phyloP scores from a whole-genome alignment of 768 basidiomycete species.

The Leccinum truebloodii region DNA sequence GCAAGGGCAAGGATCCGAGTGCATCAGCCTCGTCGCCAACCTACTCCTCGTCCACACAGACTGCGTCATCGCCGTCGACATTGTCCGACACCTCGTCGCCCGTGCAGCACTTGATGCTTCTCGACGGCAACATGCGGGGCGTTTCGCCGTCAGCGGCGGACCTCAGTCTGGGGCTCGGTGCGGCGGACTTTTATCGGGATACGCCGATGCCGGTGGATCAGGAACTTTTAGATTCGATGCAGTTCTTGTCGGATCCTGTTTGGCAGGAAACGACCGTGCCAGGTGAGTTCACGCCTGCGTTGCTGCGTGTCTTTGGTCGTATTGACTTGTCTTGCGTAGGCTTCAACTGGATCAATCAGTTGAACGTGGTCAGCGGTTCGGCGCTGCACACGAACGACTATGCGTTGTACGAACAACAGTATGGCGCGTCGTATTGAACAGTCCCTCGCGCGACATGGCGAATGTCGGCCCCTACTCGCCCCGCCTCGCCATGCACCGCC shows the following conservation, averaged over 20 bases:
- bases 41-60: background rate
- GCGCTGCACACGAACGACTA: conserved; percentile 30
- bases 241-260: conserved; percentile 53
- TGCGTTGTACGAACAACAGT: conserved; percentile 27
- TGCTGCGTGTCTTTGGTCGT: background rate
- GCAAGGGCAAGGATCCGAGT: conserved; percentile 15
- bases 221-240: conserved; percentile 61
- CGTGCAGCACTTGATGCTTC: conserved; percentile 36
- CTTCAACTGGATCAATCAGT: conserved; percentile 38
- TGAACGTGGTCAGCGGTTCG: conserved; percentile 19
- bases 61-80: conserved; percentile 27
- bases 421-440: background rate
- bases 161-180: conserved; percentile 20
- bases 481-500: too few relatives aligned
- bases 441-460: background rate
- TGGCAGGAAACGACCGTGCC: conserved; percentile 60
- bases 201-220: conserved; percentile 56
- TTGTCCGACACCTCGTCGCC: conserved; percentile 43
- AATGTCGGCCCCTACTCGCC: background rate
- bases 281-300: conserved; percentile 39
- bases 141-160: conserved; percentile 13
- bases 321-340: conserved; percentile 23
- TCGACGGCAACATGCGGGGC: conserved; percentile 34
- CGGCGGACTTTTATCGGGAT: conserved; percentile 44
- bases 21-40: conserved; percentile 7